These are phyloP conservation scores for Termitomyces sp. DNA, from an alignment of 768 basidiomycete genomes.

Conservation along the genomic window DNA sequence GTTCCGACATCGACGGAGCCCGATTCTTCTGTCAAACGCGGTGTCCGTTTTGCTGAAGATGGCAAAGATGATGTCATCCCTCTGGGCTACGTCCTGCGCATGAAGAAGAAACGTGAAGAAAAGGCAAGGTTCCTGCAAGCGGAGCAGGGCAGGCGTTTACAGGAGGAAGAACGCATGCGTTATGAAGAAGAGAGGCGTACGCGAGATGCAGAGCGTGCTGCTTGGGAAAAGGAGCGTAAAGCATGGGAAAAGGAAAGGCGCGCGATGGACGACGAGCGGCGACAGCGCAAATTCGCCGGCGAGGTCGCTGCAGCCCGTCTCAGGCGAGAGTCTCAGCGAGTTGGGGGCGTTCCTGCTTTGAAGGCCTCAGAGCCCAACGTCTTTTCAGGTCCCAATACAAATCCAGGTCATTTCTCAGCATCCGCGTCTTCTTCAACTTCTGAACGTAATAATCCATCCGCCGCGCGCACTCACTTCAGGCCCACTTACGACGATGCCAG, in stretches of 20 bases:
- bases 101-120: conserved; percentile 68
- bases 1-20: conserved; percentile 7
- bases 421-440: conserved; percentile 31
- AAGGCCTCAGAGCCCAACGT: conserved; percentile 19
- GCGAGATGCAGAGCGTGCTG: conserved; percentile 40
- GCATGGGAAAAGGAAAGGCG: conserved; percentile 42
- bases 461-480: conserved; percentile 34
- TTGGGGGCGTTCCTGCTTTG: conserved; percentile 32
- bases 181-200: conserved; percentile 37
- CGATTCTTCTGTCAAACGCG: conserved; percentile 37
- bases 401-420: conserved; percentile 28
- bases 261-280: conserved; percentile 49
- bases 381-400: conserved; percentile 13
- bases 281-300: conserved; percentile 47
- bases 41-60: conserved; percentile 62
- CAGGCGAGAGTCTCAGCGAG: conserved; percentile 54
- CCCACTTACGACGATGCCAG: conserved; percentile 24
- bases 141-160: conserved; percentile 49
- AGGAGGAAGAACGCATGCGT: conserved; percentile 40
- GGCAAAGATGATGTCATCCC: conserved; percentile 68
- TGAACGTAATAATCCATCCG: conserved; percentile 36
- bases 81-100: conserved; percentile 62
- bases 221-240: conserved; percentile 47
- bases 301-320: conserved; percentile 56
- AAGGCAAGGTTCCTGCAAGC: conserved; percentile 61